Conservation (phyloP, 1,139 yeast species). For the Sugiyamaella paludigena region DNA sequence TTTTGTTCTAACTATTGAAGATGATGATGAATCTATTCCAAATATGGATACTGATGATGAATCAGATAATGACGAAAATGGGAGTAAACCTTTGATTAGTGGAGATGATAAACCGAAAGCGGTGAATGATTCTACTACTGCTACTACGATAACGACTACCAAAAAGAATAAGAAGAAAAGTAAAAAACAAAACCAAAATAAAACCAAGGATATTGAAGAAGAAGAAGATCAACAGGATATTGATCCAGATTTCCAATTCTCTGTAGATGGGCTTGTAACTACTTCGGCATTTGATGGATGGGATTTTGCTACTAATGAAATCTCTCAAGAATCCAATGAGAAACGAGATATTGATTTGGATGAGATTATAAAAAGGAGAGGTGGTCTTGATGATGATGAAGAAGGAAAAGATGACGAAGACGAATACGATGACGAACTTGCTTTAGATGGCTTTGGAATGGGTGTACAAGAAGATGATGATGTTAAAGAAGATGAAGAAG, state of each 20-base stretch:
- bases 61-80: conserved; percentile 37
- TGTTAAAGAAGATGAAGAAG: conserved; percentile 50
- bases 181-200: conserved; percentile 25
- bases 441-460: conserved; percentile 74
- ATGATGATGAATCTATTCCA: conserved; percentile 59
- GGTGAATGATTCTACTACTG: conserved; percentile 14
- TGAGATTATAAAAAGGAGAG: conserved; percentile 66
- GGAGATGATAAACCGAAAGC: conserved; percentile 27
- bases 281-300: conserved; percentile 64
- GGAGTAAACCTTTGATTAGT: conserved; percentile 26
- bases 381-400: conserved; percentile 43
- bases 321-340: conserved; percentile 27
- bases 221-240: conserved; percentile 44
- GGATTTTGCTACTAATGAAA: conserved; percentile 62
- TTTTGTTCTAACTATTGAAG: conserved; percentile 72
- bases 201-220: conserved; percentile 30
- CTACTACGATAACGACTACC: conserved; percentile 18
- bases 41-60: conserved; percentile 55
- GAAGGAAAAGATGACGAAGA: conserved; percentile 40
- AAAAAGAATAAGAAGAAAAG: conserved; percentile 36
- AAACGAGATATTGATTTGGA: conserved; percentile 78
- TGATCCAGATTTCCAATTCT: conserved; percentile 71
- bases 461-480: conserved; percentile 47
- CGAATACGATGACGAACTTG: conserved; percentile 46
- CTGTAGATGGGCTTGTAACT: conserved; percentile 59